Percentiles rank a stretch among this genome's conserved stretches.
phyloP scores from a whole-genome alignment of 2,329 filamentous ascomycete genomes.

The Cercospora canescens region DNA sequence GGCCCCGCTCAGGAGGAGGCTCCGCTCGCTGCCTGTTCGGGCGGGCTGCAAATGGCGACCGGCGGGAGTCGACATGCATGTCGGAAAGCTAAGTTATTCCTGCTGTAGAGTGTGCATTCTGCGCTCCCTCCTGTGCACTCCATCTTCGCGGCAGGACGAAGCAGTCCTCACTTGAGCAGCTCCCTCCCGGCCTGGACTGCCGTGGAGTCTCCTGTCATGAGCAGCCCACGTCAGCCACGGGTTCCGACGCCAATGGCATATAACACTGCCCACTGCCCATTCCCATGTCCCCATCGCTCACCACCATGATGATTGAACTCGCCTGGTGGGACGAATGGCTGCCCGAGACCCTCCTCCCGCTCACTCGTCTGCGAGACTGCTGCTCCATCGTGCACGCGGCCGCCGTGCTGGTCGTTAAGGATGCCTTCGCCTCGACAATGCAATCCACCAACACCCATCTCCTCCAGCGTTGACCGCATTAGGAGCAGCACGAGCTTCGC shows the following conservation, averaged over 20 bases:
- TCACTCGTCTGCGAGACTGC: not conserved
- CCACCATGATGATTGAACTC: not conserved
- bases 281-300: not conserved
- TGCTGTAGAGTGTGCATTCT: not conserved
- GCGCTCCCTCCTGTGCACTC: not conserved
- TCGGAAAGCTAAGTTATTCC: too few species aligned
- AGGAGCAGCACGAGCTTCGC: not conserved
- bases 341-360: not conserved
- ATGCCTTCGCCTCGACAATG: not conserved
- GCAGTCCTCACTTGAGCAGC: not conserved
- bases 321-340: not conserved
- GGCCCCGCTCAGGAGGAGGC: too few species aligned
- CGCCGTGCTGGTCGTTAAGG: not conserved
- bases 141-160: not conserved
- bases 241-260: not conserved
- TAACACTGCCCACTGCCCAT: not conserved
- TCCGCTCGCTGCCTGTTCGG: not conserved
- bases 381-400: not conserved
- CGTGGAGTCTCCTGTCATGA: not conserved
- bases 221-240: not conserved
- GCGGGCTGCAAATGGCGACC: not conserved
- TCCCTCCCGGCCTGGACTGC: not conserved
- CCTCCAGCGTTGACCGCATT: not conserved
- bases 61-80: not conserved
- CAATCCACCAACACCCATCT: not conserved